Evolutionary conservation across 1,284 basidiomycete genomes (phyloP), one percentile per base, ranked within the genome.

Genomic region (Vanrija humicola): DNA sequence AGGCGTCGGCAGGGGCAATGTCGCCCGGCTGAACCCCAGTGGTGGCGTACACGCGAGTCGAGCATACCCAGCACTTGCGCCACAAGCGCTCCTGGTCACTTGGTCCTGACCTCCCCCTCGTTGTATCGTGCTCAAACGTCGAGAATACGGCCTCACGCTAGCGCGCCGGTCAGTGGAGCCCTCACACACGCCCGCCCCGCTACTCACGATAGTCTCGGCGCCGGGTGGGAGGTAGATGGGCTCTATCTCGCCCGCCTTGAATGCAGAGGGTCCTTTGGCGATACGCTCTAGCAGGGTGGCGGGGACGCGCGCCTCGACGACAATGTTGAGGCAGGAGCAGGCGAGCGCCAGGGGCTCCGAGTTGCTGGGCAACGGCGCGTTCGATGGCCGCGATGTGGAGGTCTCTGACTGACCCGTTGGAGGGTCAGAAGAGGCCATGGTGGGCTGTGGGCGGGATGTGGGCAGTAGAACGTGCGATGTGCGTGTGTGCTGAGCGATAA

Each of bases 31-130:
- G 12, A 48, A 60, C 60, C 14, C 64, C 57, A 10, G 44, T 44
- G 9, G 55, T 54, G 39, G 56, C 43, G 48, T 73, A 73, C 21
- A 62, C 46, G 15, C 56, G 63, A 5, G 61, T 59, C 2, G 57
- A 58, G 53, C 73, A 75, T 3, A 70, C 46, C 65, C 66, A 69
- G 54, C 73, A 75, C 43, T 62, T 68, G 29, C 73, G 58, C 69
- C 69, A 72, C 0, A 12, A 34, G 34, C 9, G 34, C 34, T 34
- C 34, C 34, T 34, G 34, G 34, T 15, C 34, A 57, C 49, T 19
- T 59, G 52, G 16, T 52, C 61, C 9, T 23, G 34, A 18, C 28
- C 52, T 10, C 25, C 47, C 38, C 18, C 16, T 8, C 43, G 21
- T 39, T 46, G 29, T 43, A 34, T 34, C 34, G 14, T 10, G 34